Conservation (phyloP, 805 yeast genomes). For the Monosporozyma yasuniensis region DNA sequence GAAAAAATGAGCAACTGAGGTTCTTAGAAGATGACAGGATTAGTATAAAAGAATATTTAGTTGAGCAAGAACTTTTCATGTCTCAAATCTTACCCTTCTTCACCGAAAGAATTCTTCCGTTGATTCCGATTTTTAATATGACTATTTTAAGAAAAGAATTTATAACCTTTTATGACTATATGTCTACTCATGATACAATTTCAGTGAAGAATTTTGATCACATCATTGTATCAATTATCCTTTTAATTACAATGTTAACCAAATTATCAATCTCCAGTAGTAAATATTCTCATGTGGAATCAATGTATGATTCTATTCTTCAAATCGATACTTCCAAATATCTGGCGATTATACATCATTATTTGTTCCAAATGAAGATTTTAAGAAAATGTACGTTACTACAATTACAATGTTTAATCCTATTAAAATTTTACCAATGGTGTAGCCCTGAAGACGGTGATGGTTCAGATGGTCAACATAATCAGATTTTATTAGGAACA, state of each 20-base stretch:
- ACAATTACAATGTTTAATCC: constrained; percentile 21
- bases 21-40: constrained; percentile 6
- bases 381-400: constrained; percentile 23
- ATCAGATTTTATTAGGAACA: constrained; percentile 23
- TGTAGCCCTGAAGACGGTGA: constrained; percentile 30
- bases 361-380: constrained; percentile 17
- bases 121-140: constrained; percentile 23
- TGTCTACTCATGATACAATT: constrained; percentile 6
- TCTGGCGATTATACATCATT: constrained; percentile 20
- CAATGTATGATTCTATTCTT: constrained; percentile 6
- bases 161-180: constrained; percentile 10
- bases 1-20: constrained; percentile 14
- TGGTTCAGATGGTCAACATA: constrained; percentile 24
- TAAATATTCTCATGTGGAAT: constrained; percentile 1
- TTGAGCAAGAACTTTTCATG: constrained; percentile 13
- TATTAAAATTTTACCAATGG: constrained; percentile 27
- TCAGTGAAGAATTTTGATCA: constrained; percentile 19
- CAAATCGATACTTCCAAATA: constrained; percentile 17
- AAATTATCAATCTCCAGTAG: constrained; percentile 20
- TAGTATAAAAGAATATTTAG: constrained; percentile 8
- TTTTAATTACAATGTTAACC: constrained; percentile 18
- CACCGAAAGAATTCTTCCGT: constrained; percentile 11
- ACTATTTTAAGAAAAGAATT: constrained; percentile 11
- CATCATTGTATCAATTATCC: constrained; percentile 16
- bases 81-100: constrained; percentile 18